Conservation (phyloP, 768 basidiomycete genomes). For the Baorangia bicolor region DNA sequence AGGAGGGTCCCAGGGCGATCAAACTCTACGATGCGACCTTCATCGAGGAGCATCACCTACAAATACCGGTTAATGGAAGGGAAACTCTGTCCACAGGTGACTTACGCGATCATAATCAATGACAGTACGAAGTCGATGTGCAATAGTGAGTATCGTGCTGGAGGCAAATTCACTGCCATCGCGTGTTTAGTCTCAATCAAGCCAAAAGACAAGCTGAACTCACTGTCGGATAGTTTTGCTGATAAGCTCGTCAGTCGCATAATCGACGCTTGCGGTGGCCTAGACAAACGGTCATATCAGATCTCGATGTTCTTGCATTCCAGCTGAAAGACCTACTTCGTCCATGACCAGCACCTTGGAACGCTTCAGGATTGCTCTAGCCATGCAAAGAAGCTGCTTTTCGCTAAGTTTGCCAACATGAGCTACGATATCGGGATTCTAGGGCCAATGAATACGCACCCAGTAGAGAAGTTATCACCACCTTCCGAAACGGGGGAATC, state of each 20-base stretch:
- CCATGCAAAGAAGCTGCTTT: conserved; percentile 89
- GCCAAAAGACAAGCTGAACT: conserved; percentile 23
- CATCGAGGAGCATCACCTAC: conserved; percentile 75
- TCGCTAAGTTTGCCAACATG: conserved; percentile 42
- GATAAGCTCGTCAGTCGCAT: conserved; percentile 87
- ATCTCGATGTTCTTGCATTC: conserved; percentile 1
- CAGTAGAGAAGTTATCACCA: conserved; percentile 88
- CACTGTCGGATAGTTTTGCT: conserved; percentile 79
- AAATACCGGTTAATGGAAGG: conserved; percentile 2
- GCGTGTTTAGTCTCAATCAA: not conserved
- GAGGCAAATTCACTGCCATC: conserved; percentile 65
- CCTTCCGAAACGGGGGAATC: conserved; percentile 78
- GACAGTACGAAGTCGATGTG: conserved; percentile 74
- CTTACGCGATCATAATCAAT: conserved; percentile 83
- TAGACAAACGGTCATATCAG: conserved; percentile 20
- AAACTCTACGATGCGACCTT: conserved; percentile 78
- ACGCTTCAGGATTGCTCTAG: conserved; percentile 77
- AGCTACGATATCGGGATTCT: not conserved
- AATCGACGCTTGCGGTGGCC: conserved; percentile 79
- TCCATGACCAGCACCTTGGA: conserved; percentile 84
- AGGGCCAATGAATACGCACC: conserved; percentile 42
- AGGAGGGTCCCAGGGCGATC: conserved; percentile 62
- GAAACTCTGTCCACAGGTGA: conserved; percentile 11
- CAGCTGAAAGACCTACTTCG: conserved; percentile 47
- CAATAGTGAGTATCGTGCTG: conserved; percentile 82